Conservation (phyloP, 1,284 basidiomycete genomes). For the Ustilago esculenta region DNA sequence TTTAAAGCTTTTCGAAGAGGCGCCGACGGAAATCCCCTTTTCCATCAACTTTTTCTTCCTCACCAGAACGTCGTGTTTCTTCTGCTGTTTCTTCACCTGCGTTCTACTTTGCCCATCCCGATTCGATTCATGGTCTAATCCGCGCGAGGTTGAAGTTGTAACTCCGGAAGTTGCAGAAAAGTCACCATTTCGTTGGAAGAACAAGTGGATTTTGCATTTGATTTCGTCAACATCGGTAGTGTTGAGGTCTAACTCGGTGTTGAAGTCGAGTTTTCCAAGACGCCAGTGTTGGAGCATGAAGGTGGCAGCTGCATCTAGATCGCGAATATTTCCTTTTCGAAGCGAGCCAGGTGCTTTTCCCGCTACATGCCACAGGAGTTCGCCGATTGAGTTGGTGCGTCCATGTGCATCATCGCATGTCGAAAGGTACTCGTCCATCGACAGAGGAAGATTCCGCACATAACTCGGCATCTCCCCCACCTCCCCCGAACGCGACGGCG, state of each 20-base stretch:
- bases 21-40: constrained; percentile 25
- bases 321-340: constrained; percentile 47
- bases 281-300: constrained; percentile 62
- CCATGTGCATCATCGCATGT: constrained; percentile 19
- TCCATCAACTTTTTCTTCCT: constrained; percentile 30
- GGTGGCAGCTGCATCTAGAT: constrained; percentile 55
- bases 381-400: constrained; percentile 52
- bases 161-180: background rate
- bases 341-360: constrained; percentile 59
- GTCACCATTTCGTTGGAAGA: constrained; percentile 4
- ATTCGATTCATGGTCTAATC: too few species aligned
- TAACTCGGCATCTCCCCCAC: constrained; percentile 12
- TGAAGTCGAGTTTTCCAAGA: constrained; percentile 43
- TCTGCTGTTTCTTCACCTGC: constrained; percentile 28
- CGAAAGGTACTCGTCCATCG: constrained; percentile 12
- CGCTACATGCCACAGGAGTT: constrained; percentile 49
- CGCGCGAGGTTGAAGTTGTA: too few species aligned
- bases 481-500: background rate
- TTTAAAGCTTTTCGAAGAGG: background rate
- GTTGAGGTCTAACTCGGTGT: constrained; percentile 60
- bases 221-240: constrained; percentile 16
- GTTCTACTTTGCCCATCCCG: constrained; percentile 17
- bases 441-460: constrained; percentile 24
- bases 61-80: constrained; percentile 10
- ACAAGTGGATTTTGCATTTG: background rate